phyloP scores from a whole-genome alignment of 139 green algal species.

The Nannochloris sp. region DNA sequence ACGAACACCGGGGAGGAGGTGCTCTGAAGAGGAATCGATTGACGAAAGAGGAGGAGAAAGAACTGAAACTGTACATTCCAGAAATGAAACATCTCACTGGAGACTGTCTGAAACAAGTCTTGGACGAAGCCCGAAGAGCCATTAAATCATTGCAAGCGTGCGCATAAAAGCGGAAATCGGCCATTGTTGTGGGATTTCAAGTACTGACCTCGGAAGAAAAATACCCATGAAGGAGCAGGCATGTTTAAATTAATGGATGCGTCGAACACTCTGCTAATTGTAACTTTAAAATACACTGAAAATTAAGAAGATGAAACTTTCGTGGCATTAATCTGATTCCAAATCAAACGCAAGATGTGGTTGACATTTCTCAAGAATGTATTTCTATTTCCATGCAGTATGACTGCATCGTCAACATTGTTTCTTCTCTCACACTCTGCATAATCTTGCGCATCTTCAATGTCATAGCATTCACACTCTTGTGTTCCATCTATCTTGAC shows the following conservation, averaged over 20 bases:
- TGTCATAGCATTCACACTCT: neutral
- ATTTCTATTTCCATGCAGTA: neutral
- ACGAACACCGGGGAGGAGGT: conserved; percentile 25
- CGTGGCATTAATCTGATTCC: neutral
- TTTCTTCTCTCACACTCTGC: neutral
- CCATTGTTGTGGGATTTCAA: no score
- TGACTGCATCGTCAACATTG: neutral
- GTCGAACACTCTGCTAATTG: no score
- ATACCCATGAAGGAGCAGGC: no score
- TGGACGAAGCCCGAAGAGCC: no score
- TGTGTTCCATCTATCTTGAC: neutral
- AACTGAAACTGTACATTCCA: conserved; percentile 36
- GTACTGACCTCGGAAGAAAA: no score
- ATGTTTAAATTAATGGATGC: no score
- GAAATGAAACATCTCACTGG: conserved; percentile 6
- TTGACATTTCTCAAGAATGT: neutral
- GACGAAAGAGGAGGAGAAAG: conserved; percentile 27
- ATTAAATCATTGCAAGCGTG: no score
- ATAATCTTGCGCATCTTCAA: neutral
- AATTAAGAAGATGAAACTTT: no score
- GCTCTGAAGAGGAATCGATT: conserved; percentile 21
- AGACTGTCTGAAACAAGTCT: neutral
- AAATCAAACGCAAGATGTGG: neutral
- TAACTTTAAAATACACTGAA: no score
- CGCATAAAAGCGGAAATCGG: no score